Base-by-base conservation (phyloP, 441 rosid species). In the Jatropha podagrica region DNA sequence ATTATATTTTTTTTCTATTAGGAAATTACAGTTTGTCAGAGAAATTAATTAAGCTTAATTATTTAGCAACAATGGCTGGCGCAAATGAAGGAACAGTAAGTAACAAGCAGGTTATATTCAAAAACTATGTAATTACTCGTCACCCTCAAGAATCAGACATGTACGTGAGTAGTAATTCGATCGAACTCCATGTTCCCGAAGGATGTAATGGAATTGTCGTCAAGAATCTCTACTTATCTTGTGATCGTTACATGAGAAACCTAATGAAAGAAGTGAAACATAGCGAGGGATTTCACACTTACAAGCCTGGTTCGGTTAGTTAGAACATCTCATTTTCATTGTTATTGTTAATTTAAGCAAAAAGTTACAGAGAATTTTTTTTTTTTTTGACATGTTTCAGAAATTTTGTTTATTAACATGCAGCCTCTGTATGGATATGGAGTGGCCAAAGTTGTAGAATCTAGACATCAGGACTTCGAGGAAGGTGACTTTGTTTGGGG, bases 161-260 rank as follows among this genome's bases (percentile, higher is more conserved):
- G 62, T 58, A 20, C 4, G 2, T 58, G 26, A 23, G 13, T 18
- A 58, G 23, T 58, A 8, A 18, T 8, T 8, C 0, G 5, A 20
- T 23, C 2, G 10, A 58, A 23, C 62, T 23, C 14, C 20, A 58
- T 6, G 62, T 58, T 8, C 62, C 62, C 23, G 26, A 55, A 55
- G 60, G 60, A 17, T n/a, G 62, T 23, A 23, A 58, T 0, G 62
- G 10, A 20, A 5, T 58, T 7, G 0, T 58, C 4, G 62, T 58
- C 62, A 20, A 58, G 62, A 58, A 58, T 58, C 62, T 58, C 62
- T 58, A 58, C 37, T 58, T 58, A 11, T 23, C 62, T 23, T 58
- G 62, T 23, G 62, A 58, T 58, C 32, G 13, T 1, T 58, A 20
- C 62, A 20, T 8, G 13, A 26, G 62, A 20, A 52, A 14, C n/a